Base-by-base conservation (phyloP, 495 filamentous ascomycete species). In the Hypomontagnella monticulosa region DNA sequence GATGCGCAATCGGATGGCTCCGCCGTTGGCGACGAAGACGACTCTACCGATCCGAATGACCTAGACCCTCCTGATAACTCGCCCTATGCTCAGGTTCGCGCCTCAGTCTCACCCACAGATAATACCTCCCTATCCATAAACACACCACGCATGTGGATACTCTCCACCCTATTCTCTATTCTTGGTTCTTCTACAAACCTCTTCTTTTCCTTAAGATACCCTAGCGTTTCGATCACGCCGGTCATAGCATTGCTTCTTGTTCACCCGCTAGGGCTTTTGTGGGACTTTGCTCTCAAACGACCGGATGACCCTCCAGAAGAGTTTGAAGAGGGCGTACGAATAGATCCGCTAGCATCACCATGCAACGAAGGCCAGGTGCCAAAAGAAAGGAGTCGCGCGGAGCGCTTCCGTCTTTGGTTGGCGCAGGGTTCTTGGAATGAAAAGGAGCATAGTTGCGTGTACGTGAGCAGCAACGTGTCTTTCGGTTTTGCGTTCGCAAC, bases 381-480 rank as follows among this genome's bases (percentile, higher is more conserved):
- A 44, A 69, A 57, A 57, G 66, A 67, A 57, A 71, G 75, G 27
- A 61, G 72, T 53, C 71, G 57, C 10, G 72, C 75, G 42, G 75
- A 77, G 42, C 76, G 80, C 12, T 47, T 87, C 14, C 85, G 89
- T 47, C 77, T 90, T 4, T 93, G 91, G 91, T 79, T 94, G 10
- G 89, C 87, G 10, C 91, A 93, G 66, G 91, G 91, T 3, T 82
- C 78, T 32, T 94, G 91, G 91, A 94, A 94, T 71, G 87, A 91
- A 67, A 93, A 94, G 72, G 91, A 94, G 73, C 91, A 94, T 76
- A 88, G 85, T 50, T 94, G 91, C 73, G 89, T 94, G 54, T 94
- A 93, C 67, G 91, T 93, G 66, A 91, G 88, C 79, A 93, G 91
- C 76, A 94, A 94, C 74, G 90, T 94, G 23, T 91, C 91, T n/a